Base-by-base conservation (phyloP, 1,284 basidiomycete species). In the Rugosomyces carneus region DNA sequence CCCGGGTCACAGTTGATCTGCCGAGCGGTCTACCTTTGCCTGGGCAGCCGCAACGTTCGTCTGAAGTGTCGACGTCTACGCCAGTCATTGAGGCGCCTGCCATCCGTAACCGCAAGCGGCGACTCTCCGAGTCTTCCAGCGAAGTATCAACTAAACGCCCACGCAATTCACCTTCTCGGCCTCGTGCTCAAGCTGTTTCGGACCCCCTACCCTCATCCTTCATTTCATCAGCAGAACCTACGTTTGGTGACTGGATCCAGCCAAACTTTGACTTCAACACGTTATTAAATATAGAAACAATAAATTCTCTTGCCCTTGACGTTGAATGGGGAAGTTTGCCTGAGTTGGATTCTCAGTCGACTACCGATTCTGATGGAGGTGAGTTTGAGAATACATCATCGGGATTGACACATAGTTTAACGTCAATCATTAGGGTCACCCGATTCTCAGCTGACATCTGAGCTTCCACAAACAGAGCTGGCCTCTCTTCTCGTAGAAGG, bases 81-180 rank as follows among this genome's bases (percentile, higher is more conserved):
- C 32, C 38, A n/a, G 8, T 16, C 3, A 10, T 16, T 20, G 16
- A 39, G 19, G 21, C 31, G 21, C 34, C 16, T 5, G 16, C 42
- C 34, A 11, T 24, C 2, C 21, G 42, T 39, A 45, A 27, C 29
- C 42, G 47, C 7, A 51, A 51, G 31, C 50, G 68, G 27, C 57
- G 60, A 1, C 48, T 67, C 13, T 70, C 68, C 3, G 63, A 67
- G 2, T 37, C 50, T 0, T 58, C 59, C 9, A 27, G 31, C 0
- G 26, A 48, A n/a, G 35, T 39, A 0, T 18, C 44, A 34, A 40
- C 58, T 2, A 67, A 66, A 37, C 54, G 55, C 35, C 54, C 59
- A 0, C 47, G 53, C 29, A 49, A 47, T 19, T 48, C 55, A 1
- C 32, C 44, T 15, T 26, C 34, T 27, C 34, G 40, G 26, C 54